Evolutionary conservation across 257 asterid species (phyloP).

Genomic region (Rubia yunnanensis): DNA sequence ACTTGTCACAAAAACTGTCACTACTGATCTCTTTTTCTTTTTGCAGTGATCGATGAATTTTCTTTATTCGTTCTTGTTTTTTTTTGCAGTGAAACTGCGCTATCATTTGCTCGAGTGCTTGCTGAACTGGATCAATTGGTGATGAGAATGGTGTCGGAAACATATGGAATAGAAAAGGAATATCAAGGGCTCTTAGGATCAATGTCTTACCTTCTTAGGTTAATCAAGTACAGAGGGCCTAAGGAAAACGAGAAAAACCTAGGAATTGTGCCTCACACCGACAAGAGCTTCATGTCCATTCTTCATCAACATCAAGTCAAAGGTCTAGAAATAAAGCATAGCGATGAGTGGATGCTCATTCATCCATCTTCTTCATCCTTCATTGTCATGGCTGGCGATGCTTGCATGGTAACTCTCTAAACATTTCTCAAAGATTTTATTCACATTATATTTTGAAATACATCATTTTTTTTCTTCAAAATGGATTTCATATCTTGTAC

Average conservation of each 20-base stretch:
- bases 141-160: slow-evolving; percentile 50
- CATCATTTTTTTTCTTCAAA: neutral
- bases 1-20: no score
- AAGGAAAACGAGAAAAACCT: slow-evolving; percentile 25
- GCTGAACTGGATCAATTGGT: slow-evolving; percentile 49
- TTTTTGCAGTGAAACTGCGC: slow-evolving; percentile 40
- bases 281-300: slow-evolving; percentile 56
- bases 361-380: slow-evolving; percentile 49
- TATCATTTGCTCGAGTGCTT: slow-evolving; percentile 33
- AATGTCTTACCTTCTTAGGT: slow-evolving; percentile 46
- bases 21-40: no score
- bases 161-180: slow-evolving; percentile 36
- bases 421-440: no score
- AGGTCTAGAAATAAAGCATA: slow-evolving; percentile 44
- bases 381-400: slow-evolving; percentile 78
- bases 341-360: slow-evolving; percentile 45
- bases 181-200: slow-evolving; percentile 29
- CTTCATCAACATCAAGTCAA: slow-evolving; percentile 57
- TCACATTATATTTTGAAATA: no score
- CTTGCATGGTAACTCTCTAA: slow-evolving; percentile 41
- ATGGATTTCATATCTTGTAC: neutral
- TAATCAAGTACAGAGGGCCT: slow-evolving; percentile 45
- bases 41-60: no score
- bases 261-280: slow-evolving; percentile 59
- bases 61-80: no score